Conservation (phyloP, 768 basidiomycete species). For the Gloeopeniophorella convolvens region DNA sequence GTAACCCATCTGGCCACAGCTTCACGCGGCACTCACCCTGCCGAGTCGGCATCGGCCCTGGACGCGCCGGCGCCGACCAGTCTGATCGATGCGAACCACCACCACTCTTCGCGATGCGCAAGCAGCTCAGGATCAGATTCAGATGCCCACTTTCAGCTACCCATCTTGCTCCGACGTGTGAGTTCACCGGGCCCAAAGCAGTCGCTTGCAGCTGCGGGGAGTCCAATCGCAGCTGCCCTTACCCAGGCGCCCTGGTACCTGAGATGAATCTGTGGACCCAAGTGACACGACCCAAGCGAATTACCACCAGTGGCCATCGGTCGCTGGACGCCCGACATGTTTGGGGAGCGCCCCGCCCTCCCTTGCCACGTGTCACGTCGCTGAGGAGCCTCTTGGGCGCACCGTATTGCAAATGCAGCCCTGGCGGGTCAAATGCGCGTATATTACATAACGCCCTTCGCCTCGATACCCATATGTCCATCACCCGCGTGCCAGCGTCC, state of each 20-base stretch:
- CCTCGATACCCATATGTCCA: not conserved
- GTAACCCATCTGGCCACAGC: slow-evolving; percentile 1
- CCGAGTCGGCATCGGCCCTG: slow-evolving; percentile 7
- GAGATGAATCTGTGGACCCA: slow-evolving; percentile 9
- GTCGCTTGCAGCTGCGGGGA: too few species aligned
- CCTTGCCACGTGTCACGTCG: slow-evolving; percentile 16
- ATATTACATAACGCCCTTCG: slow-evolving; percentile 15
- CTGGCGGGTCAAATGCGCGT: slow-evolving; percentile 11
- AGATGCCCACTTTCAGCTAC: not conserved
- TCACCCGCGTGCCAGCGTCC: slow-evolving; percentile 8
- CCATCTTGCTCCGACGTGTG: too few species aligned
- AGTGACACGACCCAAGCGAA: slow-evolving; percentile 6
- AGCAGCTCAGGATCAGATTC: not conserved
- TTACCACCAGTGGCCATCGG: slow-evolving; percentile 10
- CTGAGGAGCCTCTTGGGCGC: slow-evolving; percentile 4
- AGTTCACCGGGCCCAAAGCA: too few species aligned
- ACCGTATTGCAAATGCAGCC: slow-evolving; percentile 9
- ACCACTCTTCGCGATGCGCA: not conserved
- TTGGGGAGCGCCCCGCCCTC: slow-evolving; percentile 2
- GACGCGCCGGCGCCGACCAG: not conserved
- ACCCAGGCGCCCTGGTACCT: slow-evolving; percentile 12
- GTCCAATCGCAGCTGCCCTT: too few species aligned
- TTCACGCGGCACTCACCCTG: slow-evolving; percentile 7
- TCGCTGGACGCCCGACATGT: slow-evolving; percentile 5
- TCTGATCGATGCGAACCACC: not conserved